These are phyloP conservation scores for Hyphodiscus sp. DNA, from an alignment of 2,329 filamentous ascomycete genomes.

Conservation along the genomic window DNA sequence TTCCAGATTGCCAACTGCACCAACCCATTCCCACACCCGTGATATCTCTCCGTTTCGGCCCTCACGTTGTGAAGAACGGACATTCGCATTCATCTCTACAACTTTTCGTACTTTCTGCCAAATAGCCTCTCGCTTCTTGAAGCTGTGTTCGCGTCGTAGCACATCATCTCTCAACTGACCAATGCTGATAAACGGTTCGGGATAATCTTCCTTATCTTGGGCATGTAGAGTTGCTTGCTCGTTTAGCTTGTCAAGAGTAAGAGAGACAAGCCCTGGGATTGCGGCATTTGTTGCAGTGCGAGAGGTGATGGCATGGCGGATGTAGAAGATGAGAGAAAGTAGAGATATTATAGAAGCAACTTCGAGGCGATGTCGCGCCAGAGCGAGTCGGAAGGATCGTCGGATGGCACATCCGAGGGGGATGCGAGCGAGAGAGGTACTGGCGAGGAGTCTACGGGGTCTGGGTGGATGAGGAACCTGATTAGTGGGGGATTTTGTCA, in stretches of 20 bases:
- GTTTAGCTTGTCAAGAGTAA: conserved; percentile 78
- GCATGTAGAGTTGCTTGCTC: conserved; percentile 77
- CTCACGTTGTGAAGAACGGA: conserved; percentile 68
- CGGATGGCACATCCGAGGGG: conserved; percentile 76
- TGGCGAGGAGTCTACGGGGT: conserved; percentile 66
- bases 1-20: conserved; percentile 37
- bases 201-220: conserved; percentile 51
- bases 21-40: conserved; percentile 65
- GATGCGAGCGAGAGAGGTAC: conserved; percentile 86
- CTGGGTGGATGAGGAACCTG: conserved; percentile 71
- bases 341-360: conserved; percentile 60
- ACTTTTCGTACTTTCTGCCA: conserved; percentile 80
- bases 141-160: conserved; percentile 71
- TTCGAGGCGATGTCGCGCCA: conserved; percentile 83
- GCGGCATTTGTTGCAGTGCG: conserved; percentile 56
- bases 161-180: conserved; percentile 90
- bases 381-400: conserved; percentile 68
- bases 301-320: conserved; percentile 54
- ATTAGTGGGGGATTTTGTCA: conserved; percentile 68
- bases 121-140: conserved; percentile 68
- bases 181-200: conserved; percentile 77
- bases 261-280: conserved; percentile 75
- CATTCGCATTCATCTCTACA: conserved; percentile 91
- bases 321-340: conserved; percentile 51
- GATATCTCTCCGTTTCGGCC: conserved; percentile 58